Percentiles rank a stretch among this genome's conserved stretches.
These are phyloP conservation scores for Lentinula raphanica DNA, from an alignment of 768 basidiomycete species.

Conservation along the genomic window DNA sequence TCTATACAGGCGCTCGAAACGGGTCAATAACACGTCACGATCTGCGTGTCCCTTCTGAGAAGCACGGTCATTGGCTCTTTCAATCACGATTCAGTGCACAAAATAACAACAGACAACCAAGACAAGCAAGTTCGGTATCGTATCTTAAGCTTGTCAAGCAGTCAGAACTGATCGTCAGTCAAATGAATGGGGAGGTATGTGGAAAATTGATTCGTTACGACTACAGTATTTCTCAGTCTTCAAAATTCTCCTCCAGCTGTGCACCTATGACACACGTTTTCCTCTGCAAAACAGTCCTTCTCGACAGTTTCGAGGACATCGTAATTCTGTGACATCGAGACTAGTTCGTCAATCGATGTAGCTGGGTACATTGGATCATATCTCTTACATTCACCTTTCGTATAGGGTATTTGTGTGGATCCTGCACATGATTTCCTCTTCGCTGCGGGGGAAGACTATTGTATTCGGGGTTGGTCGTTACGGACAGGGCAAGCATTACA, in stretches of 20 bases:
- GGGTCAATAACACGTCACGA: conserved; percentile 58
- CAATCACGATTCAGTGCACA: conserved; percentile 24
- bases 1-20: conserved; percentile 58
- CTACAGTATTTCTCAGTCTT: not conserved
- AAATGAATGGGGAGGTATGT: conserved; percentile 57
- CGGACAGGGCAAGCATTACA: conserved; percentile 41
- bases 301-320: conserved; percentile 46
- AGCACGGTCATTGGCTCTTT: conserved; percentile 35
- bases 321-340: conserved; percentile 46
- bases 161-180: conserved; percentile 49
- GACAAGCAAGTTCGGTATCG: conserved; percentile 42
- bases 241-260: conserved; percentile 36
- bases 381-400: conserved; percentile 7
- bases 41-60: conserved; percentile 33
- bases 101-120: conserved; percentile 14
- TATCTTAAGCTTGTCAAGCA: conserved; percentile 47
- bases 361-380: not conserved
- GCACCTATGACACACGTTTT: conserved; percentile 60
- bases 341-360: conserved; percentile 37
- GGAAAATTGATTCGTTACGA: not conserved
- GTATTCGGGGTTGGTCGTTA: conserved; percentile 67
- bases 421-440: conserved; percentile 55
- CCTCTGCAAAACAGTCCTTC: conserved; percentile 37
- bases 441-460: conserved; percentile 61
- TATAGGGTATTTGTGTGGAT: conserved; percentile 59